A percentile compares a stretch with the other conserved stretches of the same genome.
Evolutionary conservation across 129 eudicot genomes (phyloP).

Genomic region (Saussurea involucrata): DNA sequence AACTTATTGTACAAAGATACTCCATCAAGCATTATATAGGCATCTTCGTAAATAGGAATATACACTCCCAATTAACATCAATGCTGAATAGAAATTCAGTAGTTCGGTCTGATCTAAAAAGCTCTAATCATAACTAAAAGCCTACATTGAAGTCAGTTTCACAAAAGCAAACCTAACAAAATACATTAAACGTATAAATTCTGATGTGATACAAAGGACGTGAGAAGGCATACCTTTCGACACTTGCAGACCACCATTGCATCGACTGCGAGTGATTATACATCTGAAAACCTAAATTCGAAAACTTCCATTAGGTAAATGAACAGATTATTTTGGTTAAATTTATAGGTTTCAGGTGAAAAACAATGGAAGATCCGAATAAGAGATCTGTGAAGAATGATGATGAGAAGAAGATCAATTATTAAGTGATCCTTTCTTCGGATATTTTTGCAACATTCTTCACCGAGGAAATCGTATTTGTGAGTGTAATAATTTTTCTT

Average conservation of each 20-base stretch:
- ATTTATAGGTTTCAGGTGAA: slow-evolving; percentile 33
- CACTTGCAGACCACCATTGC: slow-evolving; percentile 96
- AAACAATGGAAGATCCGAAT: background rate
- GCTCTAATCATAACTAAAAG: background rate
- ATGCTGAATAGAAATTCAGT: background rate
- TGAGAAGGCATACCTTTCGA: slow-evolving; percentile 50
- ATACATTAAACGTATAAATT: background rate
- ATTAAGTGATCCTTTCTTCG: background rate
- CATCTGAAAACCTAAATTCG: background rate
- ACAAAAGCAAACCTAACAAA: background rate
- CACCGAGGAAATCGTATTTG: background rate
- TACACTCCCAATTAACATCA: background rate
- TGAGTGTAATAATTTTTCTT: background rate
- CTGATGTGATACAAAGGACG: background rate
- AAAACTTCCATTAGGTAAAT: background rate
- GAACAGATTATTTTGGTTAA: background rate
- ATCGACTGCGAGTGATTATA: slow-evolving; percentile 22
- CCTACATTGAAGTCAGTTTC: background rate
- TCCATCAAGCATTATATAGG: background rate
- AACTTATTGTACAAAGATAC: background rate
- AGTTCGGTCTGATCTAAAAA: slow-evolving; percentile 37
- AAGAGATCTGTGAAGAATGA: background rate
- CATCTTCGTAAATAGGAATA: background rate
- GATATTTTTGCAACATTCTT: background rate
- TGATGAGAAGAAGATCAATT: background rate